Evolutionary conservation across 192 early-diverging fungal species (phyloP), one percentile per base, ranked within the genome.

Genomic region (Coemansia sp.): DNA sequence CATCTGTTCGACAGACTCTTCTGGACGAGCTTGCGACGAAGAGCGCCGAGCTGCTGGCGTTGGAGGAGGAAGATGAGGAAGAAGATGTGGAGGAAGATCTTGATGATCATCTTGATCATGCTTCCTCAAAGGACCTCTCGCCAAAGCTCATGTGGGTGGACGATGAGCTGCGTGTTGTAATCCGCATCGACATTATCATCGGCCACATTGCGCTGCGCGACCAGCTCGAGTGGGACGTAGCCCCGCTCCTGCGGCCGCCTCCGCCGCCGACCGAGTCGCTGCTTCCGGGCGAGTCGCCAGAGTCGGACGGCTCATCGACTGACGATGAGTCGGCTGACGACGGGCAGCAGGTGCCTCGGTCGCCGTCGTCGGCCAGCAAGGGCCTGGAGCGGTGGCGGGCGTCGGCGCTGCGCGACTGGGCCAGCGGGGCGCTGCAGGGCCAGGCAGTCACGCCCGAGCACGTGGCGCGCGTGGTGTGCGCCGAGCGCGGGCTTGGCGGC

Each of bases 141-240:
- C 47, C 12, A 69, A 57, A 44, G 66, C 73, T 73, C 3, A 40
- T 55, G 31, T 83, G 81, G 81, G 68, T 73, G 0, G 72, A 80
- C 49, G 78, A 83, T 33, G 94, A 97, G 77, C 80, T 95, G 29
- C 87, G 95, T 18, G 91, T 92, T 13, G 73, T 91, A 3, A 91
- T 97, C 50, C 94, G 92, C 81, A 84, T 98, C 65, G 95, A 97
- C 76, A 91, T 98, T 36, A 90, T 93, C 1, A 90, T 98, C 22
- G 95, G 90, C 18, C 90, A 94, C 57, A 87, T 89, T 55, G 91
- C 88, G 15, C 85, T 97, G 40, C 87, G 92, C 22, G 97, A 98
- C 85, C 94, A 95, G 72, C 92, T 98, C 68, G 97, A 98, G 72
- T 98, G 97, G 97, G 95, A 97, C 78, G 84, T 86, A 9, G 77